Evolutionary conservation across 2,329 filamentous ascomycete species (phyloP).

Genomic region (Leptographium lundbergii): DNA sequence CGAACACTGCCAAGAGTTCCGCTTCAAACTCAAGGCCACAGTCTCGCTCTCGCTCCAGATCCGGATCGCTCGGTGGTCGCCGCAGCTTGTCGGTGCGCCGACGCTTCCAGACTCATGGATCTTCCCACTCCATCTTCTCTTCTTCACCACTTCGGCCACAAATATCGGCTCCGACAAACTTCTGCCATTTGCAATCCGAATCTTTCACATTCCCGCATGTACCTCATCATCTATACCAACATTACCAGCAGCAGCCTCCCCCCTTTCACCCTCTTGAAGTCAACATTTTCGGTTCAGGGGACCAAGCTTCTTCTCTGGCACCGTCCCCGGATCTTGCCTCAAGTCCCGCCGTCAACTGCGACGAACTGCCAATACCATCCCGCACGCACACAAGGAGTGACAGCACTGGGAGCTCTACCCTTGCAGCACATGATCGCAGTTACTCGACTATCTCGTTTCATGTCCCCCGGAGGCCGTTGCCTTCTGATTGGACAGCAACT

Average conservation of each 20-base stretch:
- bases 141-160: slow-evolving; percentile 36
- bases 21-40: background rate
- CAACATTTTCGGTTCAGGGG: slow-evolving; percentile 35
- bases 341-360: slow-evolving; percentile 1
- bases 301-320: slow-evolving; percentile 41
- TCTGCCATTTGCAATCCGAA: slow-evolving; percentile 41
- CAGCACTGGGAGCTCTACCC: slow-evolving; percentile 22
- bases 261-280: slow-evolving; percentile 36
- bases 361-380: slow-evolving; percentile 22
- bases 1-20: background rate
- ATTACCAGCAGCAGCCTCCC: background rate
- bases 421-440: slow-evolving; percentile 27
- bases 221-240: background rate
- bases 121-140: slow-evolving; percentile 17
- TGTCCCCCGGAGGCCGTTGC: slow-evolving; percentile 33
- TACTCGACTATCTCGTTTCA: slow-evolving; percentile 44
- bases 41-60: slow-evolving; percentile 4
- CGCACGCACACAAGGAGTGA: slow-evolving; percentile 22
- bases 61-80: slow-evolving; percentile 20
- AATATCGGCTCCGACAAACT: slow-evolving; percentile 48
- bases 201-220: slow-evolving; percentile 7
- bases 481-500: background rate
- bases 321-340: slow-evolving; percentile 33
- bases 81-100: slow-evolving; percentile 33
- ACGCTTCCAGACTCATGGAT: slow-evolving; percentile 27